Percentiles rank a stretch among this genome's conserved stretches.
Conservation (phyloP, 2,329 filamentous ascomycete species). For the Pyricularia grisea region DNA sequence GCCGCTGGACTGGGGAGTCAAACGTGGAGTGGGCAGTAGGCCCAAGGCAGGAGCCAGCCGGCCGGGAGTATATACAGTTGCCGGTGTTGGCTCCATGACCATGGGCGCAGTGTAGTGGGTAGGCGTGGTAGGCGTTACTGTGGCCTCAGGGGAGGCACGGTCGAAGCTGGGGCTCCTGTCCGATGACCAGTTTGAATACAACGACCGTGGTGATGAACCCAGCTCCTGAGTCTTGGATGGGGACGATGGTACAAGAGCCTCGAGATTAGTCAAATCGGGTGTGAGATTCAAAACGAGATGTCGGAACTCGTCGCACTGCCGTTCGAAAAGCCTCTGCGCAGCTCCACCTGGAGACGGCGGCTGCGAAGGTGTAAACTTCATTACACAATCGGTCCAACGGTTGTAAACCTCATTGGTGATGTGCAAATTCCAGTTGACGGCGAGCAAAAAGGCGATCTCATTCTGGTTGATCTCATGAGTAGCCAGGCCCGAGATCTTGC, state of each 20-base stretch:
- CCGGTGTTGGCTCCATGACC: constrained; percentile 40
- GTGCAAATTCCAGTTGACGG: constrained; percentile 91
- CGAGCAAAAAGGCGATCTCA: constrained; percentile 81
- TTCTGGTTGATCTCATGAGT: constrained; percentile 94
- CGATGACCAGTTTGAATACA: constrained; percentile 29
- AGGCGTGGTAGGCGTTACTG: constrained; percentile 22
- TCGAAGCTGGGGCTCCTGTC: constrained; percentile 23
- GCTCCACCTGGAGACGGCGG: constrained; percentile 43
- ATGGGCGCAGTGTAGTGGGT: constrained; percentile 27
- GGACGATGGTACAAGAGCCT: constrained; percentile 32
- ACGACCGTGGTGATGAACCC: constrained; percentile 27
- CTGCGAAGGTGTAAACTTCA: constrained; percentile 67
- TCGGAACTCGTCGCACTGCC: constrained; percentile 47
- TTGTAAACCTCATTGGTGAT: constrained; percentile 84
- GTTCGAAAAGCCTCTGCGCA: constrained; percentile 28
- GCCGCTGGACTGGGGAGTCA: constrained; percentile 46
- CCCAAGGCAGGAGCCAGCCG: constrained; percentile 43
- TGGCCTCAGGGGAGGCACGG: constrained; percentile 28
- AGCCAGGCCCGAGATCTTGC: constrained; percentile 95
- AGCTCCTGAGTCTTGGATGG: constrained; percentile 14
- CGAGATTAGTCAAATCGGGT: constrained; percentile 48
- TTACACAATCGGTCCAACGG: constrained; percentile 86
- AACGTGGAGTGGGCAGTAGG: constrained; percentile 47
- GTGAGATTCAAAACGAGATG: constrained; percentile 47
- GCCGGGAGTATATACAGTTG: constrained; percentile 31